Base-by-base conservation (phyloP, 139 green algal genomes). In the Pseudopediastrum boryanum region DNA sequence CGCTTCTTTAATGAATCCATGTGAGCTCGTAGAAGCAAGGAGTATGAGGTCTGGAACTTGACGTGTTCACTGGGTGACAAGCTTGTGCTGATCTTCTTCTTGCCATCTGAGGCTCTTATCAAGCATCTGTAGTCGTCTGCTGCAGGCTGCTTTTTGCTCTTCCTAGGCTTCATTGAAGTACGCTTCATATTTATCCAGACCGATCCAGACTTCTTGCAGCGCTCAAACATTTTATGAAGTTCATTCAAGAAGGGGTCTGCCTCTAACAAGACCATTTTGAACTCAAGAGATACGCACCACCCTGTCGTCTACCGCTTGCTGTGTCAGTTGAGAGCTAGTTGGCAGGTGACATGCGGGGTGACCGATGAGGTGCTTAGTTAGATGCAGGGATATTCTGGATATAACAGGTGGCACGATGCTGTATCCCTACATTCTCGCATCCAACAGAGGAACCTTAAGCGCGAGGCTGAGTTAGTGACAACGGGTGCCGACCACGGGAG, bases 181-280 rank as follows among this genome's bases (percentile, higher is more conserved):
- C 85, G 75, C 67, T 96, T 96, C 81, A 94, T 89, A 5, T 91
- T 96, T 48, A 94, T 62, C 36, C 50, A 91, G 2, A 96, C 84
- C 3, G 79, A 88, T n/a, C 90, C 88, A 2, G n/a, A 61, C 2
- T 70, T 77, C 39, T 92, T 90, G 50, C 77, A 90, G 27, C 77
- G 64, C 62, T 95, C 89, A 73, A 91, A 96, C 38, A 96, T 63
- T 75, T 90, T 90, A 35, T 84, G 85, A n/a, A 96, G 84, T 75
- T 95, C 87, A 51, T 89, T 94, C 2, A 95, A 70, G 65, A 96
- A 96, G 23, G 75, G 78, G 59, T 93, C 91, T 27, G 84, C 69
- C 9, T 94, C 88, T 46, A n/a, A n/a, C n/a, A n/a, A n/a, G n/a
- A n/a, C n/a, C n/a, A n/a, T n/a, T n/a, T n/a, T n/a, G n/a, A n/a